Evolutionary conservation across 495 filamentous ascomycete genomes (phyloP).

Genomic region (Trichoderma parareesei): DNA sequence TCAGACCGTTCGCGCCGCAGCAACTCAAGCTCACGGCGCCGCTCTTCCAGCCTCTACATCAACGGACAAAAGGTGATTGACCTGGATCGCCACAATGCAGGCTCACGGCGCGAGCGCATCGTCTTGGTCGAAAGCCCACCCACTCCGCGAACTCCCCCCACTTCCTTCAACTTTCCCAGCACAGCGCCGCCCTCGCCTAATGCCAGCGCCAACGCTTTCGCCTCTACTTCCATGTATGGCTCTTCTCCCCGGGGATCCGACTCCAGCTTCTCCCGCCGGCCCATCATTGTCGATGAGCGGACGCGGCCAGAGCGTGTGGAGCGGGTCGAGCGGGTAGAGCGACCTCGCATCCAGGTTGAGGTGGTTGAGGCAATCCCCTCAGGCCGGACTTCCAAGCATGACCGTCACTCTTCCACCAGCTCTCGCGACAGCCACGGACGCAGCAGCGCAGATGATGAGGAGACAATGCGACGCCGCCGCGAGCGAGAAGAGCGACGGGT

Average conservation of each 20-base stretch:
- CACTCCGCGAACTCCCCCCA: slow-evolving; percentile 7
- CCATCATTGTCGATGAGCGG: slow-evolving; percentile 14
- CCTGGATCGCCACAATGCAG: neutral
- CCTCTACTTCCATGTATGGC: slow-evolving; percentile 1
- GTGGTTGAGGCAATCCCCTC: slow-evolving; percentile 2
- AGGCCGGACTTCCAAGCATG: neutral
- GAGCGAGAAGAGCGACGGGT: slow-evolving; percentile 9
- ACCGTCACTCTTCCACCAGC: slow-evolving; percentile 11
- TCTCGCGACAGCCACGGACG: slow-evolving; percentile 11
- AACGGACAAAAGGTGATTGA: slow-evolving; percentile 13
- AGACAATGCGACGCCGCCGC: neutral
- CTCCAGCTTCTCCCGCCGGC: slow-evolving; percentile 9
- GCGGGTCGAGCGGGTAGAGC: neutral
- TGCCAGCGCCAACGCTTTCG: neutral
- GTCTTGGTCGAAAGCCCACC: slow-evolving; percentile 12
- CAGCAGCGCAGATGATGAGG: slow-evolving; percentile 10
- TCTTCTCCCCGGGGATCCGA: neutral
- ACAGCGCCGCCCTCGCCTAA: slow-evolving; percentile 10
- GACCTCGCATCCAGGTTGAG: slow-evolving; percentile 11
- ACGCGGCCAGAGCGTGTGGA: neutral
- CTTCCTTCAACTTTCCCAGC: neutral
- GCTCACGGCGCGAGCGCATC: slow-evolving; percentile 10
- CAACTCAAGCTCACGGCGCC: neutral
- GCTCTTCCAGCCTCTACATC: slow-evolving; percentile 12
- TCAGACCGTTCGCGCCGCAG: slow-evolving; percentile 12